These are phyloP conservation scores for Notholithocarpus densiflorus DNA, from an alignment of 306 rosid species.

Conservation along the genomic window DNA sequence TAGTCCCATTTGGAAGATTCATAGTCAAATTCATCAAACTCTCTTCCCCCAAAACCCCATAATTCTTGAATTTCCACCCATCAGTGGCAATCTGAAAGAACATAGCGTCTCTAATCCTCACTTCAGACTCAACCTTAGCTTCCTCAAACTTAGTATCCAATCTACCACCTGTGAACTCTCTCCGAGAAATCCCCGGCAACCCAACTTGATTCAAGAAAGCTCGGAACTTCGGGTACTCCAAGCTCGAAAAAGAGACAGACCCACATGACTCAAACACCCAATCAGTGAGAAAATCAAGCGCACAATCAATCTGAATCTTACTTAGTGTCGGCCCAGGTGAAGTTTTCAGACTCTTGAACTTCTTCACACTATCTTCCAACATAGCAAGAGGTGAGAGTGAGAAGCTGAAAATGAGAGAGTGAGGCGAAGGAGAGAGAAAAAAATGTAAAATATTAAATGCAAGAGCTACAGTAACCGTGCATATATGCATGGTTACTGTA, in stretches of 20 bases:
- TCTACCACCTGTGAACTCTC: constrained; percentile 53
- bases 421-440: too few relatives aligned
- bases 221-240: constrained; percentile 78
- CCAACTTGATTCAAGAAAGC: constrained; percentile 87
- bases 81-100: constrained; percentile 78
- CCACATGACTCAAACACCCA: constrained; percentile 88
- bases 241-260: constrained; percentile 65
- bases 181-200: constrained; percentile 50
- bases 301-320: constrained; percentile 61
- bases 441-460: too few relatives aligned
- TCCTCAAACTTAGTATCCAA: constrained; percentile 67
- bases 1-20: too few relatives aligned
- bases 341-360: constrained; percentile 86
- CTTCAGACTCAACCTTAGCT: constrained; percentile 70
- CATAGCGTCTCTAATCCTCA: constrained; percentile 76
- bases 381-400: constrained; percentile 45
- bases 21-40: constrained; percentile 50
- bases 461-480: too few relatives aligned
- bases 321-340: constrained; percentile 67
- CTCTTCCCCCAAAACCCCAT: constrained; percentile 36
- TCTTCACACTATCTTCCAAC: constrained; percentile 94
- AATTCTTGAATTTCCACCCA: constrained; percentile 60
- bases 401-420: too few relatives aligned
- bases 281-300: constrained; percentile 65
- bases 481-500: too few relatives aligned